phyloP scores from a whole-genome alignment of 768 basidiomycete species.

The Polyporus arcularius region DNA sequence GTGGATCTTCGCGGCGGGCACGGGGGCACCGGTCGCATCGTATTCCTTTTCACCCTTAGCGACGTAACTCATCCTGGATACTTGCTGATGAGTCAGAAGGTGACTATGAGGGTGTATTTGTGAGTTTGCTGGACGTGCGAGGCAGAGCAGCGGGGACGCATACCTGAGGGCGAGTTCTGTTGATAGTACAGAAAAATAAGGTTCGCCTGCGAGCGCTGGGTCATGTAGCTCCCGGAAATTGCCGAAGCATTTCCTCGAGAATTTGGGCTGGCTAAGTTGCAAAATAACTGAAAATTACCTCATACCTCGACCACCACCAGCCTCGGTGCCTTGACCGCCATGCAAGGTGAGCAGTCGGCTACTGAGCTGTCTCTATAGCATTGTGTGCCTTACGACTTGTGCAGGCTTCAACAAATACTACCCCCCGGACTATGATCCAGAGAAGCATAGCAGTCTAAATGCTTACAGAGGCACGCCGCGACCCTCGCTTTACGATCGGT shows the following conservation, averaged over 20 bases:
- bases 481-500: not conserved
- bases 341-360: constrained; percentile 41
- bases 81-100: constrained; percentile 69
- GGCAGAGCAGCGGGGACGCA: not conserved
- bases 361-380: not conserved
- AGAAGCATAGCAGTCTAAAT: constrained; percentile 72
- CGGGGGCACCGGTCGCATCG: constrained; percentile 86
- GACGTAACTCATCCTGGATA: constrained; percentile 90
- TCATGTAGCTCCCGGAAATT: constrained; percentile 15
- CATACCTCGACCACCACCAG: constrained; percentile 2
- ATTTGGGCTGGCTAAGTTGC: not conserved
- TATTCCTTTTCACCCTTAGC: constrained; percentile 98
- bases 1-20: constrained; percentile 91
- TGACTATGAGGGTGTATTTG: constrained; percentile 51
- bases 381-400: constrained; percentile 10
- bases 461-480: constrained; percentile 60
- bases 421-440: constrained; percentile 73
- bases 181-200: constrained; percentile 32
- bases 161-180: constrained; percentile 36
- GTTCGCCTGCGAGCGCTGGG: constrained; percentile 29
- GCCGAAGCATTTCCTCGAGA: not conserved
- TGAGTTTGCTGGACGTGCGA: not conserved
- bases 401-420: constrained; percentile 80
- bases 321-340: constrained; percentile 23
- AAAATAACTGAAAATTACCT: constrained; percentile 2